Conservation (phyloP, 2,329 filamentous ascomycete species). For the Pezicula radicicola region DNA sequence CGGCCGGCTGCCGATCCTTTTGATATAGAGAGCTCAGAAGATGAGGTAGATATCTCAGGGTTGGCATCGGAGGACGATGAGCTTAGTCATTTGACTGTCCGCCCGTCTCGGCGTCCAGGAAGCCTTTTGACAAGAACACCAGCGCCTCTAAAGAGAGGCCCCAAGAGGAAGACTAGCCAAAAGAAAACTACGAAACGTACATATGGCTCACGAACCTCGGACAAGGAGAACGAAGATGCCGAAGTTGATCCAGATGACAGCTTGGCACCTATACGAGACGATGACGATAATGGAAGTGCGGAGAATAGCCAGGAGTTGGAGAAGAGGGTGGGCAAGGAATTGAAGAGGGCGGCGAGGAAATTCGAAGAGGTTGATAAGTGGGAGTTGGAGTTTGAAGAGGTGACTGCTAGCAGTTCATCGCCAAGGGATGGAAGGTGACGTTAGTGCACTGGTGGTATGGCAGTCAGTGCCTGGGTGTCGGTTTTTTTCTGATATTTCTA, state of each 20-base stretch:
- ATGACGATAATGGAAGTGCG: slow-evolving; percentile 26
- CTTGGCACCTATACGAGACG: slow-evolving; percentile 41
- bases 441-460: background rate
- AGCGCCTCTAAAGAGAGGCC: slow-evolving; percentile 21
- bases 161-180: slow-evolving; percentile 16
- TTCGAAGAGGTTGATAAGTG: slow-evolving; percentile 69
- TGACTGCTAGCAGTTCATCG: slow-evolving; percentile 50
- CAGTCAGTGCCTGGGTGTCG: too few relatives aligned
- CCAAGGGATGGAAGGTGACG: slow-evolving; percentile 46
- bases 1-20: slow-evolving; percentile 29
- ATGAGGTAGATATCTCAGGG: slow-evolving; percentile 45
- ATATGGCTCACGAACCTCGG: slow-evolving; percentile 46
- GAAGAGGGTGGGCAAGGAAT: slow-evolving; percentile 37
- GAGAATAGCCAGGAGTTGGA: slow-evolving; percentile 35
- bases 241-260: slow-evolving; percentile 33
- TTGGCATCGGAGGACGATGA: slow-evolving; percentile 54
- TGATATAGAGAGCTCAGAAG: slow-evolving; percentile 38
- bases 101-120: slow-evolving; percentile 30
- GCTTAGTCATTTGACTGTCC: slow-evolving; percentile 43
- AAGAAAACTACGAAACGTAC: slow-evolving; percentile 35
- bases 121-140: slow-evolving; percentile 13
- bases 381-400: slow-evolving; percentile 65
- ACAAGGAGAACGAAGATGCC: slow-evolving; percentile 53
- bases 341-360: slow-evolving; percentile 57
- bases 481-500: too few relatives aligned